Percentiles rank a stretch among this genome's conserved stretches.
Conservation (phyloP, 371 early-diverging fungal species). For the Actinomortierella wolfii region DNA sequence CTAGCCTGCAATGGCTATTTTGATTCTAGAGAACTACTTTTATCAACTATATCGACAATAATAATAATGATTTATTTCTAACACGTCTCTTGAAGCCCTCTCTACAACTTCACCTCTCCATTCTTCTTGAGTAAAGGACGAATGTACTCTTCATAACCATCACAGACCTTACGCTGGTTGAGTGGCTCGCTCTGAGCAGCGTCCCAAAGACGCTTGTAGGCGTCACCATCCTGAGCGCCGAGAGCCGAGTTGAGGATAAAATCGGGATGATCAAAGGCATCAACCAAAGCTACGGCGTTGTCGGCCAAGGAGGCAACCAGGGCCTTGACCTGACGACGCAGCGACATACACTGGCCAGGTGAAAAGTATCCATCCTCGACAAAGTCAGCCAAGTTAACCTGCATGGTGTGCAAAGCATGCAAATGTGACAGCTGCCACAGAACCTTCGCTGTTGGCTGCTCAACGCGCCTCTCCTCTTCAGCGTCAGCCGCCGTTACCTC, state of each 20-base stretch:
- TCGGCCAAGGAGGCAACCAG: slow-evolving; percentile 66
- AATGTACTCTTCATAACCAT: slow-evolving; percentile 60
- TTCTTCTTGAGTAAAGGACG: slow-evolving; percentile 53
- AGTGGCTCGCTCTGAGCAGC: slow-evolving; percentile 72
- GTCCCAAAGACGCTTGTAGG: slow-evolving; percentile 61
- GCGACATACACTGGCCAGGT: slow-evolving; percentile 55
- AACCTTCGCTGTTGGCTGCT: slow-evolving; percentile 48
- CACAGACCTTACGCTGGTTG: slow-evolving; percentile 56
- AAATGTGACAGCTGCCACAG: slow-evolving; percentile 57
- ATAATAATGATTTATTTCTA: no score
- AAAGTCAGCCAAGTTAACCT: slow-evolving; percentile 69
- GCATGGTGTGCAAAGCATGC: slow-evolving; percentile 67
- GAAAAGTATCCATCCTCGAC: slow-evolving; percentile 55
- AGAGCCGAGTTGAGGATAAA: slow-evolving; percentile 77
- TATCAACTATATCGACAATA: no score
- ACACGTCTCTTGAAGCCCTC: not conserved
- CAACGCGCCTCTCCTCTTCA: slow-evolving; percentile 18
- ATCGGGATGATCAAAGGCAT: slow-evolving; percentile 80
- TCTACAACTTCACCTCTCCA: slow-evolving; percentile 43
- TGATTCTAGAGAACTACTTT: no score
- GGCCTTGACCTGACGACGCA: slow-evolving; percentile 54
- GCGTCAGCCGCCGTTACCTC: slow-evolving; percentile 41
- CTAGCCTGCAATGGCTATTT: no score
- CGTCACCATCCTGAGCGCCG: slow-evolving; percentile 75
- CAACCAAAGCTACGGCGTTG: slow-evolving; percentile 75